phyloP scores from a whole-genome alignment of 2,329 filamentous ascomycete species.

The Lachnellula cervina region DNA sequence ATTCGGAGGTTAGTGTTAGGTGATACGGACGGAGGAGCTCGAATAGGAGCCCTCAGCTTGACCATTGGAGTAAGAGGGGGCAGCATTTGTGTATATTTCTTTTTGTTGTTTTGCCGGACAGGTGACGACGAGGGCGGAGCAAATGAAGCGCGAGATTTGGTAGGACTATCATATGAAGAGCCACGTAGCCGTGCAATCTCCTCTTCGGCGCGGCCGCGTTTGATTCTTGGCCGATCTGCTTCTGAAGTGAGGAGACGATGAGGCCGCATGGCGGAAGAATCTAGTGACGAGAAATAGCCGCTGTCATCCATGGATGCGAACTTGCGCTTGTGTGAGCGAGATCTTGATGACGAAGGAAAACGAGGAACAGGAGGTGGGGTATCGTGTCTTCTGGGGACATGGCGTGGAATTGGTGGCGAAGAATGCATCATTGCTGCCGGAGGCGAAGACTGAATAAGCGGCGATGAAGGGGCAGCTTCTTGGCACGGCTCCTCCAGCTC shows the following conservation, averaged over 20 bases:
- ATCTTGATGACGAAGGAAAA: constrained; percentile 57
- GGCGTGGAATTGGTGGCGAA: constrained; percentile 74
- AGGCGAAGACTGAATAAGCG: constrained; percentile 63
- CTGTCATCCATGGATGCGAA: constrained; percentile 82
- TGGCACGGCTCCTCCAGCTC: constrained; percentile 47
- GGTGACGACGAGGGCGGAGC: constrained; percentile 62
- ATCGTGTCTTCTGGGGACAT: constrained; percentile 53
- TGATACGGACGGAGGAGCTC: constrained; percentile 68
- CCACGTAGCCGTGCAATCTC: constrained; percentile 90
- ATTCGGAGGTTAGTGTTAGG: constrained; percentile 88
- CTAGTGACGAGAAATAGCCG: constrained; percentile 93
- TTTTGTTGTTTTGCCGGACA: constrained; percentile 42
- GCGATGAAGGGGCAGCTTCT: constrained; percentile 24
- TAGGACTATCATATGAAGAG: constrained; percentile 90
- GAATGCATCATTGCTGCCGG: constrained; percentile 71
- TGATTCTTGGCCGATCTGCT: constrained; percentile 72
- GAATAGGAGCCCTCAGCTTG: constrained; percentile 65
- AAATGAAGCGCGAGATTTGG: constrained; percentile 53
- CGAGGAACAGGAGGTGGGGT: constrained; percentile 70
- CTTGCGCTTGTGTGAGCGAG: constrained; percentile 67
- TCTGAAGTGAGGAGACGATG: constrained; percentile 72
- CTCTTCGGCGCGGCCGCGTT: constrained; percentile 87
- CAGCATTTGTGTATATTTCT: constrained; percentile 55
- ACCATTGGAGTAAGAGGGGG: constrained; percentile 79
- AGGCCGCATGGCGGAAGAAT: constrained; percentile 79